Conservation (phyloP, 805 yeast species). For the Saccharomycopsis babjevae region DNA sequence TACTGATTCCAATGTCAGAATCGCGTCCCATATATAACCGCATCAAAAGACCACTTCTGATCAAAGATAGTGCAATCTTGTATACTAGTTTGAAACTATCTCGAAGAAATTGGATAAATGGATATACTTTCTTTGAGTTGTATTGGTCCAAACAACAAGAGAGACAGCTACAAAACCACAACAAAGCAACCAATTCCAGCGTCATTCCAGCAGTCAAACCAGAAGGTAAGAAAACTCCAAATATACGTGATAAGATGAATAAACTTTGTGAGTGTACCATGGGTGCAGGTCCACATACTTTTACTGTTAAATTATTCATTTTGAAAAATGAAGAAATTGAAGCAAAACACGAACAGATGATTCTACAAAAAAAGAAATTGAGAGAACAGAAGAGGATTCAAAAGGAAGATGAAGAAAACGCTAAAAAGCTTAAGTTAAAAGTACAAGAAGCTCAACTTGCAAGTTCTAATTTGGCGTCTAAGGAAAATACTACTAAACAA, state of each 20-base stretch:
- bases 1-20: conserved; percentile 57
- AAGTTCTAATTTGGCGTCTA: not conserved
- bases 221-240: conserved; percentile 26
- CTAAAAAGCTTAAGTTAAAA: conserved; percentile 24
- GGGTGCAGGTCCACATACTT: conserved; percentile 73
- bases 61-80: conserved; percentile 63
- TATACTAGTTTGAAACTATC: conserved; percentile 67
- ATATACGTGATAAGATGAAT: conserved; percentile 79
- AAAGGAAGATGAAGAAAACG: conserved; percentile 28
- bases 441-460: conserved; percentile 19
- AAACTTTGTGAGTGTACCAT: conserved; percentile 70
- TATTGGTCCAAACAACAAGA: conserved; percentile 72
- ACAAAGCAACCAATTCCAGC: not conserved
- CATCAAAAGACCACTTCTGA: conserved; percentile 54
- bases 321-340: conserved; percentile 71
- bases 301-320: conserved; percentile 70
- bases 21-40: conserved; percentile 55
- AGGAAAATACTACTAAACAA: not conserved
- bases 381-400: conserved; percentile 18
- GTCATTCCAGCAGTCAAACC: not conserved
- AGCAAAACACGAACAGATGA: conserved; percentile 31
- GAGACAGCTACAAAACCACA: not conserved
- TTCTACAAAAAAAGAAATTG: conserved; percentile 24
- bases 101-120: conserved; percentile 53
- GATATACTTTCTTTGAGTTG: conserved; percentile 53